Evolutionary conservation across 805 yeast species (phyloP), one percentile per base, ranked within the genome.

Genomic region (Suhomyces faveliae): DNA sequence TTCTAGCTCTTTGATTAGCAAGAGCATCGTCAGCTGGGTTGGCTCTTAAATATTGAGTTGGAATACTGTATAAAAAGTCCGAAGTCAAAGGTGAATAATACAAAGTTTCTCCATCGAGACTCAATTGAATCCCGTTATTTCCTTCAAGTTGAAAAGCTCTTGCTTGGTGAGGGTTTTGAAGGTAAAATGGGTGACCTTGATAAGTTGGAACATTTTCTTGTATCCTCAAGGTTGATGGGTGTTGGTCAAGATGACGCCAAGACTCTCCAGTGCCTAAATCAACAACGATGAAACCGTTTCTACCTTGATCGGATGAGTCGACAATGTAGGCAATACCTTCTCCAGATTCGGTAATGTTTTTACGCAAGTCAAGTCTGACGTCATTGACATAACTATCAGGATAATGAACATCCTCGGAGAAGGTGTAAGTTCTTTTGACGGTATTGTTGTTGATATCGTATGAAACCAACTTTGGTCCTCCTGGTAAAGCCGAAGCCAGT

Each of bases 211-310:
- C 30, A 9, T 39, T 23, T 15, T 39, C 30, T 5, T 30, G 20
- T 9, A 5, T 20, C 1, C 42, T 17, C 33, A 39, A 39, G 5
- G 13, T 11, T n/a, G 42, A 39, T 10, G 42, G 42, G 19, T 39
- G 42, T 15, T 39, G 42, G 20, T 39, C 42, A 15, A 39, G 42
- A 39, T 39, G 42, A 23, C 42, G 42, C 42, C 42, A 39, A 12
- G 42, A 39, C 13, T 39, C 15, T 11, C 42, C 42, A 7, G 42
- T 39, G n/a, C 24, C 42, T 13, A 39, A 9, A 23, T 39, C 42
- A 11, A 39, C 22, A 2, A 39, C n/a, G 22, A 39, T 39, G 2
- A 39, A 5, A 5, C 42, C 42, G 13, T 39, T 39, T 15, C 42
- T 39, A 4, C 42, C 42, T 39, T 39, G 42, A 15, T 39, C 42